Evolutionary conservation across 1,284 basidiomycete genomes (phyloP), one percentile per base, ranked within the genome.

Genomic region (Ceratobasidium papillatum): DNA sequence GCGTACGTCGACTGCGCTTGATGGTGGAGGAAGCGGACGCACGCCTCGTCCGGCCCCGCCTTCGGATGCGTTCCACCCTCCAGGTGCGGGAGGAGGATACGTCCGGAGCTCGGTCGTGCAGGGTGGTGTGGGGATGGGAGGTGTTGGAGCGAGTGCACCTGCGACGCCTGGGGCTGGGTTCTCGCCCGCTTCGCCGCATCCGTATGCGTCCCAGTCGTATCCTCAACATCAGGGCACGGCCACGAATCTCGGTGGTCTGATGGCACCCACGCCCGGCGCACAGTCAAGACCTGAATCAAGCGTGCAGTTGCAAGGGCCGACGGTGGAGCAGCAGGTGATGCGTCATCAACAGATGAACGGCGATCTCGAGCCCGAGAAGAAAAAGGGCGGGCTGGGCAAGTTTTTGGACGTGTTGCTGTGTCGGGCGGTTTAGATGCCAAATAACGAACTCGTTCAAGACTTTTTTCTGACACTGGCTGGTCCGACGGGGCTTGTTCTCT

Each of bases 141-240:
- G 75, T 56, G 49, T 79, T 77, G 71, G 75, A 68, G 41, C 78
- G 56, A 36, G 4, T 14, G 68, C 68, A 12, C 68, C 68, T 5
- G 41, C 54, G 7, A 41, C 68, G 2, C 68, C 68, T 27, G 54
- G 12, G 14, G 68, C 41, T n/a, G 68, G 49, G 14, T 71, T 59
- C 51, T 45, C 68, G 68, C 0, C 68, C n/a, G n/a, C 63, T 9
- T 71, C 68, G 3, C 56, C 68, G 14, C 68, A 71, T 17, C 54
- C 68, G 17, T 59, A 71, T 25, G 54, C 68, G 25, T 59, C 36
- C 27, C 54, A 54, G 38, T 59, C 52, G 27, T 59, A 71, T 59
- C 54, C 52, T 25, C 61, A 63, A 25, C 61, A 63, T 14, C 68
- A 71, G 43, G 27, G 52, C 49, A 69, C 65, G 11, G 65, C 65